These are phyloP conservation scores for Claviceps sp. DNA, from an alignment of 2,329 filamentous ascomycete species.

Conservation along the genomic window DNA sequence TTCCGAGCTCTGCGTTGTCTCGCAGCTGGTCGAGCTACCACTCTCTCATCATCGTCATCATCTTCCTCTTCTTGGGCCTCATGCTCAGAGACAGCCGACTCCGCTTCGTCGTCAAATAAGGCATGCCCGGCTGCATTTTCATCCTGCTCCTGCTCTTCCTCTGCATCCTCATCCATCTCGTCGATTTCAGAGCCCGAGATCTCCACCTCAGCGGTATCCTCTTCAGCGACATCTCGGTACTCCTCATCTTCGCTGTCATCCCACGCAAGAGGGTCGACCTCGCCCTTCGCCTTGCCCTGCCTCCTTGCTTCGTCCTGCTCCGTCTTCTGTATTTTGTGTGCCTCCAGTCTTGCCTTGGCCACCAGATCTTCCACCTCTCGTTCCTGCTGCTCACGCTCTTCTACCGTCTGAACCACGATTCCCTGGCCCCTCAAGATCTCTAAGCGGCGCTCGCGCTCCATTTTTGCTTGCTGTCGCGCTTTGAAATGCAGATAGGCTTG, in stretches of 20 bases:
- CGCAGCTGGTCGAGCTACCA: constrained; percentile 26
- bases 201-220: constrained; percentile 26
- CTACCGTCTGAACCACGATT: constrained; percentile 66
- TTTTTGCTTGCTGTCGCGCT: constrained; percentile 66
- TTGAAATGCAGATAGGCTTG: constrained; percentile 54
- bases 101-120: constrained; percentile 27
- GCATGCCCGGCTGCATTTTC: constrained; percentile 9
- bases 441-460: constrained; percentile 65
- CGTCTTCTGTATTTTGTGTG: constrained; percentile 55
- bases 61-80: constrained; percentile 20
- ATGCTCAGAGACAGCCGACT: constrained; percentile 18
- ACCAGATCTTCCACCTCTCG: constrained; percentile 80
- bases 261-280: constrained; percentile 38
- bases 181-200: constrained; percentile 33
- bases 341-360: constrained; percentile 70
- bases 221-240: constrained; percentile 25
- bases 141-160: constrained; percentile 27
- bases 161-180: constrained; percentile 16
- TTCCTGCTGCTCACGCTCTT: constrained; percentile 73
- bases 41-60: constrained; percentile 19
- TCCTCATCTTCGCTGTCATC: constrained; percentile 45
- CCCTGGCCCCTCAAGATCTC: constrained; percentile 68
- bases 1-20: constrained; percentile 36
- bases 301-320: constrained; percentile 65
- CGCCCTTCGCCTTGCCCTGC: constrained; percentile 34